Base-by-base conservation (phyloP, 805 yeast genomes). In the Saturnispora hagleri region DNA sequence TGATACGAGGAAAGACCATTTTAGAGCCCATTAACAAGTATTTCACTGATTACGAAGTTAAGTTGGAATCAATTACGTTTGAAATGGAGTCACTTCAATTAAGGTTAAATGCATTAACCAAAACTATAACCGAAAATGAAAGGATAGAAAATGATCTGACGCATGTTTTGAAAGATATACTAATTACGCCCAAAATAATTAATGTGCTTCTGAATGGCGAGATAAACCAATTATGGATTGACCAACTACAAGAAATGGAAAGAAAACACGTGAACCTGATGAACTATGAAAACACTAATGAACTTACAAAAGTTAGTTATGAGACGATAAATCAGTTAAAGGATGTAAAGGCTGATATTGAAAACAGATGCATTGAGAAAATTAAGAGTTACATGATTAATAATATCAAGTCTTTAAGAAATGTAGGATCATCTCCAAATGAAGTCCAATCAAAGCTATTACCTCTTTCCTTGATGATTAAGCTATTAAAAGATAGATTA, bases 141-240 rank as follows among this genome's bases (percentile, higher is more conserved):
- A 59, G 67, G 33, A 73, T 77, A 18, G 79, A 81, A 52, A 64
- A 66, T 8, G 72, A 72, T 48, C 74, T 89, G 52, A 80, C 85
- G 18, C 95, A 96, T 0, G 69, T 87, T n/a, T 82, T 89, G 0
- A 75, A 84, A 38, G 90, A 86, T 57, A 70, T 86, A 35, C 71
- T 86, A 53, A 78, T 90, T 7, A 86, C 97, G 0, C 93, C 96
- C 0, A 77, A 77, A 1, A 72, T 86, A 2, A 77, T 86, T 6
- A 68, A 70, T 51, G 77, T 82, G 6, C 71, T 91, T 1, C 59
- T 80, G 2, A 71, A 71, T 41, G 89, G 80, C 20, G 79, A 77
- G 10, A 70, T 90, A 10, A 73, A 76, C 54, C 67, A 70, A 2
- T 61, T 67, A 9, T 89, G 96, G 96, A 68, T 78, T 20, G 89